Conservation (phyloP, 306 rosid species). For the Alnus rubra region DNA sequence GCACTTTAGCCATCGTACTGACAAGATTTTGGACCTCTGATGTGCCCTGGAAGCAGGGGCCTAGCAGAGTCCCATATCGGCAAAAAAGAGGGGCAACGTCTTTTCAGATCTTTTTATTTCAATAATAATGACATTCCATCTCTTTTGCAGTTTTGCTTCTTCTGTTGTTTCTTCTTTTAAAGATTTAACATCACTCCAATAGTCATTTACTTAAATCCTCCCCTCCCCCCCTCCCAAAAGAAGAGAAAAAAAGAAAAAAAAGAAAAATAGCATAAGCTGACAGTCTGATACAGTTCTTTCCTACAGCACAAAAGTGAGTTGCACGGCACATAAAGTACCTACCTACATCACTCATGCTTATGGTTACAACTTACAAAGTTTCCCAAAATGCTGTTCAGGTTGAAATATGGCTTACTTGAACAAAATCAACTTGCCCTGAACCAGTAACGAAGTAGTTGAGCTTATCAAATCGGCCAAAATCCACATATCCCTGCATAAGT, state of each 20-base stretch:
- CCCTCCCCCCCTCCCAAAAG: too few species aligned
- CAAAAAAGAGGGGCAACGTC: conserved; percentile 9
- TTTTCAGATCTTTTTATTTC: neutral
- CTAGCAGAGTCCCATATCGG: conserved; percentile 13
- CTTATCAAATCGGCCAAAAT: conserved; percentile 78
- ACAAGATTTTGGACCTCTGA: conserved; percentile 1
- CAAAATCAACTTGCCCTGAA: conserved; percentile 65
- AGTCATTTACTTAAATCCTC: neutral
- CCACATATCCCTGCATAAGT: conserved; percentile 76
- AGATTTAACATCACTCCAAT: conserved; percentile 26
- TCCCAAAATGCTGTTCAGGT: neutral
- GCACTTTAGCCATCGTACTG: neutral
- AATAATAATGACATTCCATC: neutral
- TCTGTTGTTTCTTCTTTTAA: conserved; percentile 7
- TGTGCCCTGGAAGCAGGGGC: conserved; percentile 10
- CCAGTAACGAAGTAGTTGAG: conserved; percentile 73
- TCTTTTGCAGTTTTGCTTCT: conserved; percentile 11
- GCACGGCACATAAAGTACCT: conserved; percentile 10
- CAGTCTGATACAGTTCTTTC: conserved; percentile 7
- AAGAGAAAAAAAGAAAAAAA: neutral
- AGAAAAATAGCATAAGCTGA: neutral
- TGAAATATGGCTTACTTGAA: conserved; percentile 65
- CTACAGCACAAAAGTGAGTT: neutral
- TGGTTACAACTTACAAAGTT: neutral
- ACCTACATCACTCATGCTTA: conserved; percentile 9